Conservation (phyloP, 2,329 filamentous ascomycete species). For the Cladosporium sp. region DNA sequence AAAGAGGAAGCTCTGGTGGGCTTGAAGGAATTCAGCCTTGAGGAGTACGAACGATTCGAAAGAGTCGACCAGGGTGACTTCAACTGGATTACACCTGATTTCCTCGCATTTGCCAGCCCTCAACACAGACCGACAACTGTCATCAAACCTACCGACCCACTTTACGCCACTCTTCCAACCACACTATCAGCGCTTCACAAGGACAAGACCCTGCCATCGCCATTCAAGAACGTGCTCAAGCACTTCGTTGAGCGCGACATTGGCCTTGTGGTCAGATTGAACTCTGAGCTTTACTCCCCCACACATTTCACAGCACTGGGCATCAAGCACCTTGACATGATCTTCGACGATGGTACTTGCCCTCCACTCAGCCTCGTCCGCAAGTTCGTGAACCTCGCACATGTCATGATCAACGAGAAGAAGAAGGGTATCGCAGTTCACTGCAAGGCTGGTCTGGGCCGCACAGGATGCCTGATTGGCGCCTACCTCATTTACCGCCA, state of each 20-base stretch:
- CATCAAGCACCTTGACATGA: constrained; percentile 97
- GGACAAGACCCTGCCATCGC: constrained; percentile 67
- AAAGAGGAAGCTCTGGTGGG: constrained; percentile 94
- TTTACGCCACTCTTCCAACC: constrained; percentile 72
- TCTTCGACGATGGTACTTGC: constrained; percentile 97
- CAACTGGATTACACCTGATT: constrained; percentile 97
- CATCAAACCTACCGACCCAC: constrained; percentile 69
- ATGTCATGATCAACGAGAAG: constrained; percentile 88
- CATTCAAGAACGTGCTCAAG: constrained; percentile 92
- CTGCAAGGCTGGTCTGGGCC: constrained; percentile 94
- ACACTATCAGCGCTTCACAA: constrained; percentile 71
- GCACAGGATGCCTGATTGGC: constrained; percentile 93
- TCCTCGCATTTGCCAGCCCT: constrained; percentile 94
- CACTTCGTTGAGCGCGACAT: constrained; percentile 89
- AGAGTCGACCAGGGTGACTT: constrained; percentile 98
- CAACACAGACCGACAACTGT: constrained; percentile 76
- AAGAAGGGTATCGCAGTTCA: constrained; percentile 95
- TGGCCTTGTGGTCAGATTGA: constrained; percentile 89
- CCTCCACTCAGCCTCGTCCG: constrained; percentile 84
- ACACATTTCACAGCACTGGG: constrained; percentile 96
- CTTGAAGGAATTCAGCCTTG: constrained; percentile 89
- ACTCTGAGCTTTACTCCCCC: constrained; percentile 92
- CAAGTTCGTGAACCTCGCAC: constrained; percentile 91
- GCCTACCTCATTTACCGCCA: constrained; percentile 97
- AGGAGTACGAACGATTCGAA: constrained; percentile 96